phyloP scores from a whole-genome alignment of 495 filamentous ascomycete species.

The Penicillium lagena region DNA sequence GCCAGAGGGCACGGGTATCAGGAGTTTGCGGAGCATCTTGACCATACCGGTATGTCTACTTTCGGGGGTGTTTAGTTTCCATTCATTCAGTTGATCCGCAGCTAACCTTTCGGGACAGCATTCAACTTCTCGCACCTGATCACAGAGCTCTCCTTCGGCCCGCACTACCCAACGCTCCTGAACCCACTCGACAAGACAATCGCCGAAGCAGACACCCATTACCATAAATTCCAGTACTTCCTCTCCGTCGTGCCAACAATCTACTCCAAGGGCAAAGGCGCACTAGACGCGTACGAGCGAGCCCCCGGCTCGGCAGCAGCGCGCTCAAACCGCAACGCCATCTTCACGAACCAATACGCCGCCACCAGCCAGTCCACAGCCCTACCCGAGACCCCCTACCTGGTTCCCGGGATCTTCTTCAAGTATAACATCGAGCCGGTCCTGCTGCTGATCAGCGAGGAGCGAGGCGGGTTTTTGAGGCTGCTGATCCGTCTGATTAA shows the following conservation, averaged over 20 bases:
- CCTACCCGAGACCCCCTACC: slow-evolving; percentile 54
- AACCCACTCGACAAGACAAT: slow-evolving; percentile 94
- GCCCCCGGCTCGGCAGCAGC: slow-evolving; percentile 14
- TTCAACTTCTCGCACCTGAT: slow-evolving; percentile 99
- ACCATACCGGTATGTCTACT: slow-evolving; percentile 62
- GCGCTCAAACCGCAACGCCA: slow-evolving; percentile 39
- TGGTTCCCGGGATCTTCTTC: slow-evolving; percentile 90
- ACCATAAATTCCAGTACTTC: slow-evolving; percentile 98
- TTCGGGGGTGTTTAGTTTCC: neutral
- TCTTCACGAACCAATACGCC: slow-evolving; percentile 97
- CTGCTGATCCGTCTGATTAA: slow-evolving; percentile 72
- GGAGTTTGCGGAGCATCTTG: slow-evolving; percentile 73
- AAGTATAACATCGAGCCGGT: slow-evolving; percentile 99
- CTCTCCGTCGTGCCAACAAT: slow-evolving; percentile 94
- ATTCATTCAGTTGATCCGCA: neutral
- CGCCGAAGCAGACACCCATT: slow-evolving; percentile 65
- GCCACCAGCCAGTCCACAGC: slow-evolving; percentile 75
- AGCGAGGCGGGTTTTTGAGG: slow-evolving; percentile 63
- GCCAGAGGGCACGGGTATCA: slow-evolving; percentile 90
- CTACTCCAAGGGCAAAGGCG: slow-evolving; percentile 62
- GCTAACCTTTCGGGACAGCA: slow-evolving; percentile 32
- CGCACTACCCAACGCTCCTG: slow-evolving; percentile 84
- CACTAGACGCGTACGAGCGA: slow-evolving; percentile 30
- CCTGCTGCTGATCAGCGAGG: slow-evolving; percentile 75
- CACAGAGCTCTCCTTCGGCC: slow-evolving; percentile 93